phyloP scores from a whole-genome alignment of 1,139 yeast species.

The Saccharomyces hybrid region DNA sequence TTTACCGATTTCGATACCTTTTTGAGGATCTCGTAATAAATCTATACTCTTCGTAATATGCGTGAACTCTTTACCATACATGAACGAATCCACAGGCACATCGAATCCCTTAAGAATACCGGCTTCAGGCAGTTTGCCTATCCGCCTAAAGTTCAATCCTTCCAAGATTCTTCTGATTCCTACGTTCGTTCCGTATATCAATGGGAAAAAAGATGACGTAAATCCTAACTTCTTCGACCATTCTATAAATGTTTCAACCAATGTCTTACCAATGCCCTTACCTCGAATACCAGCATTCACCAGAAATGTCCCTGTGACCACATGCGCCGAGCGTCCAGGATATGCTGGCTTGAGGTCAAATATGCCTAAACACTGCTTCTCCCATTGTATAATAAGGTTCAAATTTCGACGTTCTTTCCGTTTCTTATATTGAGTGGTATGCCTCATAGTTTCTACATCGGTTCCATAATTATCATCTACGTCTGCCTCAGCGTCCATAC shows the following conservation, averaged over 20 bases:
- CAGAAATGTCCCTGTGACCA: constrained; percentile 83
- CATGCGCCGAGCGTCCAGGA: constrained; percentile 88
- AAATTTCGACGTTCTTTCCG: constrained; percentile 27
- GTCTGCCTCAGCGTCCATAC: constrained; percentile 14
- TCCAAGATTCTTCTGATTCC: constrained; percentile 79
- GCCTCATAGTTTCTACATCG: constrained; percentile 24
- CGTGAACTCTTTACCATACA: constrained; percentile 52
- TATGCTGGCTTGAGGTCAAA: constrained; percentile 80
- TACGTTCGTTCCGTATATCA: constrained; percentile 82
- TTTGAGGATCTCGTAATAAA: constrained; percentile 24
- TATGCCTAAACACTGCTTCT: constrained; percentile 80
- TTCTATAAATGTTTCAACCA: constrained; percentile 74
- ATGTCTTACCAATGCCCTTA: constrained; percentile 82
- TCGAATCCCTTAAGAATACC: constrained; percentile 86
- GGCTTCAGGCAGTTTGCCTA: constrained; percentile 77
- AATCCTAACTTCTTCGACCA: constrained; percentile 92
- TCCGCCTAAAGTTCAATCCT: constrained; percentile 63
- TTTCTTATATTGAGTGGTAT: constrained; percentile 23
- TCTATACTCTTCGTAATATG: constrained; percentile 31
- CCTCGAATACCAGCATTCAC: constrained; percentile 91
- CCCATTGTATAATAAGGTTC: constrained; percentile 58
- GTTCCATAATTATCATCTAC: constrained; percentile 16
- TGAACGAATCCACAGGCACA: constrained; percentile 71
- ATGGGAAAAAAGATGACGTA: constrained; percentile 72
- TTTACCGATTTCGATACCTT: constrained; percentile 27